These are phyloP conservation scores for Hypoxylon subgilvum DNA, from an alignment of 495 filamentous ascomycete genomes.

Conservation along the genomic window DNA sequence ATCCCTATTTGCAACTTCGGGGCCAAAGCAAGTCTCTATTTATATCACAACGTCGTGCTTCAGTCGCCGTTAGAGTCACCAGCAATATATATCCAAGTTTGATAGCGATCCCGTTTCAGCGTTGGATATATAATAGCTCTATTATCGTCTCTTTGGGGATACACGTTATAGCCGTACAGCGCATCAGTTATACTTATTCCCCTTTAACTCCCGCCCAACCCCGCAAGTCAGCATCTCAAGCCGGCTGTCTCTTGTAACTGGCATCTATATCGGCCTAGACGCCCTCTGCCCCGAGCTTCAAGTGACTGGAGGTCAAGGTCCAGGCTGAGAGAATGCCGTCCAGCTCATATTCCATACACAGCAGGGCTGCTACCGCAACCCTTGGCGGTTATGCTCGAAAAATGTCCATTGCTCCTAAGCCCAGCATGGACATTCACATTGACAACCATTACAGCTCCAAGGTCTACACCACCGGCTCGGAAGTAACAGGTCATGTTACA, in stretches of 20 bases:
- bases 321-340: conserved; percentile 26
- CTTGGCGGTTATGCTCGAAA: conserved; percentile 30
- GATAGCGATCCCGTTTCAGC: neutral
- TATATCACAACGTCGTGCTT: conserved; percentile 26
- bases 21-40: conserved; percentile 16
- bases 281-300: neutral
- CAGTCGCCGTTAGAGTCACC: neutral
- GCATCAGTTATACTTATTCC: conserved; percentile 1
- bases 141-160: neutral
- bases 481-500: conserved; percentile 56
- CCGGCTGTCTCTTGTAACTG: neutral
- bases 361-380: conserved; percentile 7
- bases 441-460: conserved; percentile 55
- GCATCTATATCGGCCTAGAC: neutral
- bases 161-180: no score
- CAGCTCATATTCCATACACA: conserved; percentile 13
- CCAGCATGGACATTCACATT: conserved; percentile 52
- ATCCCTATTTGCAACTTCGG: conserved; percentile 8
- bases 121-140: conserved; percentile 4
- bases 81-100: neutral
- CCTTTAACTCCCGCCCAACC: conserved; percentile 8
- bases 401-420: conserved; percentile 31
- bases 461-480: conserved; percentile 57
- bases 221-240: conserved; percentile 12
- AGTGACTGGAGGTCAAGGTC: neutral